These are phyloP conservation scores for Emericellopsis cladophorae DNA, from an alignment of 2,329 filamentous ascomycete genomes.

Conservation along the genomic window DNA sequence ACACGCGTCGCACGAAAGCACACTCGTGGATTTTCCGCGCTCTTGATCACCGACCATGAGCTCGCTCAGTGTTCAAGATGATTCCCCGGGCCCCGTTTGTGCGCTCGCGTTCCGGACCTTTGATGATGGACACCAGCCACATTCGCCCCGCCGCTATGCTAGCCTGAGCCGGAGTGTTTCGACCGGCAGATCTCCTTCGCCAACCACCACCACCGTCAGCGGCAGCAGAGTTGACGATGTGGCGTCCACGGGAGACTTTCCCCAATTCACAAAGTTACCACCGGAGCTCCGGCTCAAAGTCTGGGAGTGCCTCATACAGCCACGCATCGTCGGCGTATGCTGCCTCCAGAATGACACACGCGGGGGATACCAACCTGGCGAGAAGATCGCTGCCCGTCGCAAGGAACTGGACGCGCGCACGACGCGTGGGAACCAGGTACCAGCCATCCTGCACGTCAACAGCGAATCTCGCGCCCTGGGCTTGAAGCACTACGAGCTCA, in stretches of 20 bases:
- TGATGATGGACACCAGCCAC: conserved; percentile 18
- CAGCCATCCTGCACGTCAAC: conserved; percentile 29
- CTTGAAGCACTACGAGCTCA: conserved; percentile 28
- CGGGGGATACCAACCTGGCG: neutral
- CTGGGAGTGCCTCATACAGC: conserved; percentile 30
- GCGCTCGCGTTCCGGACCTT: conserved; percentile 33
- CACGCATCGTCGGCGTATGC: conserved; percentile 29
- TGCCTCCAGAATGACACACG: conserved; percentile 21
- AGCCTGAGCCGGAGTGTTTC: too few relatives aligned
- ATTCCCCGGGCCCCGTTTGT: conserved; percentile 18
- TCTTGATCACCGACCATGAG: too few relatives aligned
- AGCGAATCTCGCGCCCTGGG: conserved; percentile 28
- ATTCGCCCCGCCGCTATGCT: conserved; percentile 1
- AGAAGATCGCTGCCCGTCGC: conserved; percentile 12
- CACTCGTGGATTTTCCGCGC: too few relatives aligned
- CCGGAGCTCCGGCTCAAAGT: conserved; percentile 34
- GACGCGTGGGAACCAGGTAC: conserved; percentile 13
- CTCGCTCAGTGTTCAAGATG: conserved; percentile 5
- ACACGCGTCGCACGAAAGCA: too few relatives aligned
- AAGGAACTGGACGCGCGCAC: conserved; percentile 13
- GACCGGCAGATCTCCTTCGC: too few relatives aligned
- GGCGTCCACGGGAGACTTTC: conserved; percentile 11
- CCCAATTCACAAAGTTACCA: conserved; percentile 26
- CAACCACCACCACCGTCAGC: neutral
- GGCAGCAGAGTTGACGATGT: neutral